phyloP scores from a whole-genome alignment of 306 rosid species.

The Hippophae rhamnoides region DNA sequence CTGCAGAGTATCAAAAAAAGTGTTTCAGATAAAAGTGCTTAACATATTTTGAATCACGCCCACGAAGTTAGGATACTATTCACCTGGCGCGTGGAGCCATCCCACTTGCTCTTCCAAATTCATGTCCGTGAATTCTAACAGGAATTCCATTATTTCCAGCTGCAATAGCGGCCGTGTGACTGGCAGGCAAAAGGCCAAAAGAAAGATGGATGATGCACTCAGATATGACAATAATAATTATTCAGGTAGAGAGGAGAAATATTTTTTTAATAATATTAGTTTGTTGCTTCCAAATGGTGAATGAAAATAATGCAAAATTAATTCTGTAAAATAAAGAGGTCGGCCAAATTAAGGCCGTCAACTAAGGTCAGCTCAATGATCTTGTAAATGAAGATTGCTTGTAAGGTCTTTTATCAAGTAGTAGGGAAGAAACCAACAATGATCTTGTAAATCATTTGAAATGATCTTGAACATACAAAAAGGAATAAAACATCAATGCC shows the following conservation, averaged over 20 bases:
- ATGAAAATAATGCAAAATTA: too few species aligned
- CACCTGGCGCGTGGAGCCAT: slow-evolving; percentile 99
- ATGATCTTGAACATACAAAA: background rate
- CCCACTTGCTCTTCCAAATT: slow-evolving; percentile 97
- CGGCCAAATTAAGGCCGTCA: too few species aligned
- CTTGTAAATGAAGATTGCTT: too few species aligned
- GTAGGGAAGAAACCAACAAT: background rate
- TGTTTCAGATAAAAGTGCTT: slow-evolving; percentile 17
- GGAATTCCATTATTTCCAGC: slow-evolving; percentile 99
- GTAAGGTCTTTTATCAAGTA: background rate
- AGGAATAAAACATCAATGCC: slow-evolving; percentile 7
- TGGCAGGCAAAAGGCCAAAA: slow-evolving; percentile 27
- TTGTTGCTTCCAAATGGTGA: too few species aligned
- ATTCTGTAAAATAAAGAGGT: too few species aligned
- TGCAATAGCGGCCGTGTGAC: slow-evolving; percentile 98
- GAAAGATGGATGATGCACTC: slow-evolving; percentile 9
- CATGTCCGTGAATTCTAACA: slow-evolving; percentile 89
- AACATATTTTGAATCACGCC: slow-evolving; percentile 18
- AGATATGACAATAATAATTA: slow-evolving; percentile 3
- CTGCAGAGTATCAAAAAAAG: slow-evolving; percentile 37
- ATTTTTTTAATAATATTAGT: too few species aligned
- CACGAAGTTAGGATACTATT: slow-evolving; percentile 14
- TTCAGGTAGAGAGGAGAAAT: background rate
- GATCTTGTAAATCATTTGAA: background rate
- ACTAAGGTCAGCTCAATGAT: too few species aligned